phyloP scores from a whole-genome alignment of 371 early-diverging fungal genomes.

The Blakeslea trispora region DNA sequence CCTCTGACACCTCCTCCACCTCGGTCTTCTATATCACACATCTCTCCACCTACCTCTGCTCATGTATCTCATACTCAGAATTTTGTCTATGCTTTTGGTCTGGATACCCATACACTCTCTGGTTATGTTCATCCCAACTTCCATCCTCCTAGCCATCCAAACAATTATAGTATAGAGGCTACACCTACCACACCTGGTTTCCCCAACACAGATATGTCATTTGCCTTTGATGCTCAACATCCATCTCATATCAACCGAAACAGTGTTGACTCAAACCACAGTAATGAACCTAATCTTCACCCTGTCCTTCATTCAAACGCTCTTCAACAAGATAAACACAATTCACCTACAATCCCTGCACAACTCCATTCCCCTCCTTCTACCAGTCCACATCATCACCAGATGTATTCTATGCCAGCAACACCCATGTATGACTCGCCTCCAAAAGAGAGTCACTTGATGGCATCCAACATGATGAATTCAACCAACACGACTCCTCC shows the following conservation, averaged over 20 bases:
- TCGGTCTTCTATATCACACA: neutral
- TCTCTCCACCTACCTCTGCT: constrained; percentile 16
- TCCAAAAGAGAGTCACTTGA: neutral
- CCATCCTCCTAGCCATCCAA: constrained; percentile 1
- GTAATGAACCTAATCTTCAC: constrained; percentile 27
- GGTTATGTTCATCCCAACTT: constrained; percentile 24
- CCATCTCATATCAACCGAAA: constrained; percentile 18
- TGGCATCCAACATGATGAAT: neutral
- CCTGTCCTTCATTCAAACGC: constrained; percentile 33
- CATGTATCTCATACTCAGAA: constrained; percentile 6
- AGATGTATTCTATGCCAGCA: constrained; percentile 3
- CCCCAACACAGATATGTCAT: constrained; percentile 21
- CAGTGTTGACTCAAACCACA: constrained; percentile 9
- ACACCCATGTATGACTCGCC: constrained; percentile 1
- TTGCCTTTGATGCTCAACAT: constrained; percentile 27
- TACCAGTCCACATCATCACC: neutral
- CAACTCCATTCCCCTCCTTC: neutral
- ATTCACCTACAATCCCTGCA: too few relatives aligned
- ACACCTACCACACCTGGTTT: constrained; percentile 21
- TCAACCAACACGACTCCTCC: neutral
- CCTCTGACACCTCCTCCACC: constrained; percentile 1
- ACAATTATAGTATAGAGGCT: constrained; percentile 17
- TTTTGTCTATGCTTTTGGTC: constrained; percentile 29
- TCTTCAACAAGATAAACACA: constrained; percentile 15
- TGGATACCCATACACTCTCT: constrained; percentile 20